Base-by-base conservation (phyloP, 306 rosid species). In the Benincasa hispida region DNA sequence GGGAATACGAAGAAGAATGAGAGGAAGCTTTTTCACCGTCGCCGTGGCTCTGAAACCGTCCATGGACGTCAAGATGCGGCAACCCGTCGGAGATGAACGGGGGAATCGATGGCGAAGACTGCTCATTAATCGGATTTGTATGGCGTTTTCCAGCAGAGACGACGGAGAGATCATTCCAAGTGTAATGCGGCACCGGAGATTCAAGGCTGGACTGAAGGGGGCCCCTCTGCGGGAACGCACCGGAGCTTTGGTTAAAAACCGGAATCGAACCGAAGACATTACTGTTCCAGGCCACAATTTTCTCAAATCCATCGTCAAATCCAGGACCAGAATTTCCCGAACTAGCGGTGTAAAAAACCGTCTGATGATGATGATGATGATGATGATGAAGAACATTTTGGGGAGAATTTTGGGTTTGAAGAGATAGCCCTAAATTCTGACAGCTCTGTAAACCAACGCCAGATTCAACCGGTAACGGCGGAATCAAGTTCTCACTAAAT, bases 141-240 rank as follows among this genome's bases (percentile, higher is more conserved):
- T 24, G 56, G 22, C 39, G 30, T 42, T 69, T 69, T 14, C 37
- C 75, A 13, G 39, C 39, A 21, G 53, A 5, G 8, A 34, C 57
- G 39, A 45, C 32, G 17, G 75, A 15, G 19, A 69, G 57, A 11
- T 69, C 75, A 45, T 24, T 47, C 75, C 75, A 69, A 69, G 56
- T n/a, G 11, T 45, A 69, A 69, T 69, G 53, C 58, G 54, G 6
- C 74, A 41, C 54, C 54, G 53, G 30, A 39, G 74, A 19, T 10
- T 35, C 72, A 15, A 65, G 28, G 50, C 72, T 65, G 72, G 72
- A 65, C 72, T 65, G 72, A 65, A 65, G 72, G 72, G 72, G 50
- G 50, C 48, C 50, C 72, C 72, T 65, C 72, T 32, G 74, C 19
- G 54, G 34, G 53, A 39, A 66, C 30, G 51, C 53, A 15, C 47